Base-by-base conservation (phyloP, 139 green algal genomes). In the Desmodesmus armatus region DNA sequence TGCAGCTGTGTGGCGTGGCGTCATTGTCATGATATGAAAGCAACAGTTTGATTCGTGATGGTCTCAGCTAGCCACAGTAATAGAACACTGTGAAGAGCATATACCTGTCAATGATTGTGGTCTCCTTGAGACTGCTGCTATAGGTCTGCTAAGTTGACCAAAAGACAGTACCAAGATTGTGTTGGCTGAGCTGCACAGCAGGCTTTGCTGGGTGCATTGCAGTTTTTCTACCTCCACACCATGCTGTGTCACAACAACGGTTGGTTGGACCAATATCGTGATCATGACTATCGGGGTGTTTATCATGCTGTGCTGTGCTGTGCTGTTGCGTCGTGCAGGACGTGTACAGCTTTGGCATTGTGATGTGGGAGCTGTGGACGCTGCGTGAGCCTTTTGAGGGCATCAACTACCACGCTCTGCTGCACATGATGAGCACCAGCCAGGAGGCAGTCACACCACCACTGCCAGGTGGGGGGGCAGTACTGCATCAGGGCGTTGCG, bases 311-410 rank as follows among this genome's bases (percentile, higher is more conserved):
- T 76, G 67, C 19, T 72, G 62, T 41, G 11, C n/a, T 29, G n/a
- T n/a, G n/a, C n/a, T n/a, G n/a, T n/a, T n/a, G n/a, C n/a, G n/a
- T n/a, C n/a, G n/a, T n/a, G 4, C 82, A 90, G 27, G 88, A 90
- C 65, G 79, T 90, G 51, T 92, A 79, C 65, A 79, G 55, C 80
- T 95, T 93, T 82, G 92, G 90, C 25, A 87, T 95, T 29, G 85
- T 92, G 21, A 87, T 95, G 83, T 86, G 80, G 80, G 62, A 86
- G 67, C 44, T 86, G 44, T 86, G 80, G 80, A 86, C 67, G 21
- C 5, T 21, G 7, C 44, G 44, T 29, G 80, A 86, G 80, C 80
- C 80, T 2, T 86, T 86, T 71, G 80, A 71, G 33, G 80, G 47
- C 9, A 19, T 79, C 35, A 31, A 78, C 49, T 35, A 62, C 5